A percentile compares a stretch with the other conserved stretches of the same genome.
Conservation (phyloP, 2,329 filamentous ascomycete species). For the Helicocarpus griseus region DNA sequence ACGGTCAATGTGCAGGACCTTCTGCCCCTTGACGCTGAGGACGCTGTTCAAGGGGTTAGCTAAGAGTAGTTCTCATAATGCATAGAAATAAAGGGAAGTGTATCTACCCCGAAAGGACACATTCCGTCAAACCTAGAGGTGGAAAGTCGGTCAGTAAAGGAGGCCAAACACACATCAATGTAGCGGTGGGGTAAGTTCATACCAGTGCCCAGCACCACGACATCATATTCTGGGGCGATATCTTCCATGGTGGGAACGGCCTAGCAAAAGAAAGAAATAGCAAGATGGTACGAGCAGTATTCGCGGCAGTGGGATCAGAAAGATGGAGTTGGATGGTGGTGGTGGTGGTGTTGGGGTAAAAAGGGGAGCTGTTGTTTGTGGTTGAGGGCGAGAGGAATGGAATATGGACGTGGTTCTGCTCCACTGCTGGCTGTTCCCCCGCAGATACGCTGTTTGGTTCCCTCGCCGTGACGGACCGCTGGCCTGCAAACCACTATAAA, state of each 20-base stretch:
- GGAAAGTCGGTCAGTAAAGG: constrained; percentile 20
- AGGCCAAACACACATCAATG: constrained; percentile 7
- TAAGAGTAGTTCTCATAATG: background rate
- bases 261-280: constrained; percentile 11
- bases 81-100: background rate
- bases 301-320: background rate
- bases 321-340: background rate
- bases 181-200: constrained; percentile 37
- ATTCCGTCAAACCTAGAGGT: constrained; percentile 80
- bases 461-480: background rate
- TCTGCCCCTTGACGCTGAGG: constrained; percentile 95
- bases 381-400: background rate
- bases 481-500: background rate
- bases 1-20: constrained; percentile 96
- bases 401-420: background rate
- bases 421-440: background rate
- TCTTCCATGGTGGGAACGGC: constrained; percentile 69
- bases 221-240: constrained; percentile 96
- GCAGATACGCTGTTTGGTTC: background rate
- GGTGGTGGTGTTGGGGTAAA: background rate
- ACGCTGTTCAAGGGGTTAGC: constrained; percentile 49
- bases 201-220: constrained; percentile 97
- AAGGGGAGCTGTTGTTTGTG: background rate
- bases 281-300: too few relatives aligned
- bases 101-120: constrained; percentile 88